phyloP scores from a whole-genome alignment of 345 rosid genomes.

The Adansonia digitata region DNA sequence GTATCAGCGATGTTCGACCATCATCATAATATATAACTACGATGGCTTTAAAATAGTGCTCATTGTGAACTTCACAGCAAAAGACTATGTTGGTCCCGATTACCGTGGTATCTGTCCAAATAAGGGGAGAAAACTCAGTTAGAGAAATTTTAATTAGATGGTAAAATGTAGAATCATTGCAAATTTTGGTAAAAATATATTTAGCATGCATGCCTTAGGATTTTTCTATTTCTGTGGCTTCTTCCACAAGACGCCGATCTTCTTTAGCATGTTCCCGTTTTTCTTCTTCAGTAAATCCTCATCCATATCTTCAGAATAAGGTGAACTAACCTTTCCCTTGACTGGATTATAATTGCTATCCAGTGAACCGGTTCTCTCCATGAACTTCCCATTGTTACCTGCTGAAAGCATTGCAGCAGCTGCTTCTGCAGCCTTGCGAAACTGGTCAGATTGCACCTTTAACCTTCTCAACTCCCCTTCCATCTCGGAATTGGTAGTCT shows the following conservation, averaged over 20 bases:
- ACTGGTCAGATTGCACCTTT: slow-evolving; percentile 95
- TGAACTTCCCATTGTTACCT: slow-evolving; percentile 65
- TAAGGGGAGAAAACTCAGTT: neutral
- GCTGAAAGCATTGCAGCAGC: slow-evolving; percentile 87
- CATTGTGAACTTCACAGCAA: neutral
- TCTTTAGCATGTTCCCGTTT: slow-evolving; percentile 89
- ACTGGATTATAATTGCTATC: slow-evolving; percentile 45
- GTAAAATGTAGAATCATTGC: neutral
- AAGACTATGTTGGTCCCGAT: neutral
- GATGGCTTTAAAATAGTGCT: neutral
- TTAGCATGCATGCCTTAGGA: slow-evolving; percentile 16
- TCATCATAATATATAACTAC: neutral
- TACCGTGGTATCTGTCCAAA: neutral
- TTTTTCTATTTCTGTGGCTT: slow-evolving; percentile 68
- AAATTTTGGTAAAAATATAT: neutral
- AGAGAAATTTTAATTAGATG: neutral
- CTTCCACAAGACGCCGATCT: slow-evolving; percentile 96
- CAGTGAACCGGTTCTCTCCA: slow-evolving; percentile 59
- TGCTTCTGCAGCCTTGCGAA: slow-evolving; percentile 99
- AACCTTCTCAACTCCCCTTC: slow-evolving; percentile 78
- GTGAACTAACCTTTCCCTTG: slow-evolving; percentile 38
- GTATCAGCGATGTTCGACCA: neutral
- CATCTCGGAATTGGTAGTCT: slow-evolving; percentile 58
- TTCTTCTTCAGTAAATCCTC: slow-evolving; percentile 85
- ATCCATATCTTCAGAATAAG: slow-evolving; percentile 62